Evolutionary conservation across 1,139 yeast genomes (phyloP).

Genomic region (Candida buenavistaensis): DNA sequence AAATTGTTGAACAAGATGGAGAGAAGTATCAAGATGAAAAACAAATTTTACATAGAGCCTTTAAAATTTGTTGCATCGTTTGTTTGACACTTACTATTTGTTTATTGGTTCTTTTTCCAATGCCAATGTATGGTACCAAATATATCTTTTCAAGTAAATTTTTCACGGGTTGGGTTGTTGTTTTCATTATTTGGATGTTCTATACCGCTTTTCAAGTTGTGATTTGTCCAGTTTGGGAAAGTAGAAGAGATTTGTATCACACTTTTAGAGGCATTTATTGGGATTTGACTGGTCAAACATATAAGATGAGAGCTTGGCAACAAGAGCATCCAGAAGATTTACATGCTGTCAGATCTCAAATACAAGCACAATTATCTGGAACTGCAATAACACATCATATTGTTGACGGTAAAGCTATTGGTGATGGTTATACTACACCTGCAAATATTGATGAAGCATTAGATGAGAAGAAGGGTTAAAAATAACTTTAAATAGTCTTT

Average conservation of each 20-base stretch:
- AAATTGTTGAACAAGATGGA: slow-evolving; percentile 37
- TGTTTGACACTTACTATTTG: slow-evolving; percentile 60
- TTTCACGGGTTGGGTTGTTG: slow-evolving; percentile 83
- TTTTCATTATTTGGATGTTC: slow-evolving; percentile 72
- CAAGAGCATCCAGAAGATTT: slow-evolving; percentile 63
- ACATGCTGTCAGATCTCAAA: slow-evolving; percentile 66
- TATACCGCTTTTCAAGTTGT: slow-evolving; percentile 56
- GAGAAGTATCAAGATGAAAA: slow-evolving; percentile 46
- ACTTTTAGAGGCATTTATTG: slow-evolving; percentile 77
- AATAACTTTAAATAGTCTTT: background rate
- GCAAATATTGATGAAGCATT: slow-evolving; percentile 25
- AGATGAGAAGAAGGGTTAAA: slow-evolving; percentile 21
- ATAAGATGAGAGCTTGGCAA: slow-evolving; percentile 76
- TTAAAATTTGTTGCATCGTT: slow-evolving; percentile 54
- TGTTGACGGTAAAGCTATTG: slow-evolving; percentile 30
- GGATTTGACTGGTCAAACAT: slow-evolving; percentile 75
- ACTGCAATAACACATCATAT: slow-evolving; percentile 20
- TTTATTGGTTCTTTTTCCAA: slow-evolving; percentile 74
- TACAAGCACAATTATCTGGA: slow-evolving; percentile 37
- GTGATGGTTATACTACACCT: slow-evolving; percentile 25
- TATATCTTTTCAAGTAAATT: slow-evolving; percentile 70
- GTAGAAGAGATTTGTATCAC: slow-evolving; percentile 60
- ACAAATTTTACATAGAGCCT: slow-evolving; percentile 44
- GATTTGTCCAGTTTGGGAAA: slow-evolving; percentile 65
- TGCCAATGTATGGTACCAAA: slow-evolving; percentile 81